These are phyloP conservation scores for Tylopilus intermedius DNA, from an alignment of 768 basidiomycete genomes.

Conservation along the genomic window DNA sequence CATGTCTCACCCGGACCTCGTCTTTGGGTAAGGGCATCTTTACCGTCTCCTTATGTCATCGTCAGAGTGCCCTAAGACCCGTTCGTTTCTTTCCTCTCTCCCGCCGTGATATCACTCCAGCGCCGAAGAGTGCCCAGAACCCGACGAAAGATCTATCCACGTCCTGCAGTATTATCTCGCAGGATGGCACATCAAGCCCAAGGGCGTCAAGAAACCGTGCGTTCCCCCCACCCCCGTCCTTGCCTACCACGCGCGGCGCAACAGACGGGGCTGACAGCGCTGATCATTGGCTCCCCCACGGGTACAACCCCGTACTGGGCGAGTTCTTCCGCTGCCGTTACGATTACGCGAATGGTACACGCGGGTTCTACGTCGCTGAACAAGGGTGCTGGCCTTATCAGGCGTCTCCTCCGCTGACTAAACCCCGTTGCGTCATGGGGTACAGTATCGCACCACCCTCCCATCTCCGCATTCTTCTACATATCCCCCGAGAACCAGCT, in stretches of 20 bases:
- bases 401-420: constrained; percentile 16
- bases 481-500: constrained; percentile 87
- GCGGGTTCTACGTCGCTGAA: constrained; percentile 94
- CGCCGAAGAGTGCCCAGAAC: constrained; percentile 71
- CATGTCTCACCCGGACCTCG: constrained; percentile 96
- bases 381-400: constrained; percentile 51
- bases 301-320: constrained; percentile 95
- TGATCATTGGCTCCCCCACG: constrained; percentile 28
- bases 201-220: constrained; percentile 98
- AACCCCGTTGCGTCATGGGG: constrained; percentile 35
- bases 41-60: constrained; percentile 8
- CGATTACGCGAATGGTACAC: constrained; percentile 85
- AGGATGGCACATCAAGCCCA: constrained; percentile 99
- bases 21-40: constrained; percentile 71
- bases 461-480: constrained; percentile 94
- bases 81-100: not conserved
- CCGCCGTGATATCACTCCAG: constrained; percentile 35
- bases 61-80: constrained; percentile 21
- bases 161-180: constrained; percentile 93
- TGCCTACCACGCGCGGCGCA: not conserved
- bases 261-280: not conserved
- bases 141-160: constrained; percentile 86
- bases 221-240: constrained; percentile 25
- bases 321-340: constrained; percentile 98
- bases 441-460: constrained; percentile 93